These are phyloP conservation scores for Apiotrichum domesticum DNA, from an alignment of 1,284 basidiomycete genomes.

Conservation along the genomic window DNA sequence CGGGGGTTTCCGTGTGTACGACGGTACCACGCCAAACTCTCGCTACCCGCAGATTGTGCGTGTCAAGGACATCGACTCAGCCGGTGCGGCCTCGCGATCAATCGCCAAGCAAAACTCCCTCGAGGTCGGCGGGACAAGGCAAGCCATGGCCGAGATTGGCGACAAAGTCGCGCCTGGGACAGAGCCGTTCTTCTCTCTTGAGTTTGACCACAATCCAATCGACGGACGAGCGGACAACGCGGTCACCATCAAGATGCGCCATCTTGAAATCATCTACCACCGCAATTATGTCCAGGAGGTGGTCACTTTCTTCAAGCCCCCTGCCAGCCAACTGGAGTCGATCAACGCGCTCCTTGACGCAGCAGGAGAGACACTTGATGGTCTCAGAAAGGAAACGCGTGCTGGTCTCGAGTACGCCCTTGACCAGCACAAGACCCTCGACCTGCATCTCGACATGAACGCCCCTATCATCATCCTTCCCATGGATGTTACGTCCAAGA, in stretches of 20 bases:
- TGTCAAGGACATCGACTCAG: constrained; percentile 59
- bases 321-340: constrained; percentile 90
- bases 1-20: constrained; percentile 82
- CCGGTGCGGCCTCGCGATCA: constrained; percentile 11
- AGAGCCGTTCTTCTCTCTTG: constrained; percentile 86
- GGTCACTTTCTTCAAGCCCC: constrained; percentile 88
- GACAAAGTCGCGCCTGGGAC: constrained; percentile 24
- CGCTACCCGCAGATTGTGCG: constrained; percentile 89
- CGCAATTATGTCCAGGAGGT: constrained; percentile 89
- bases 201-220: constrained; percentile 88
- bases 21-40: constrained; percentile 76
- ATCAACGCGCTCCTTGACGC: constrained; percentile 83
- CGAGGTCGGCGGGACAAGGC: constrained; percentile 29
- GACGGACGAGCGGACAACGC: constrained; percentile 91
- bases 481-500: constrained; percentile 72
- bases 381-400: constrained; percentile 88
- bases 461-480: constrained; percentile 97
- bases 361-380: constrained; percentile 91
- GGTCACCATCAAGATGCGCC: constrained; percentile 82
- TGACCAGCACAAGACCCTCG: constrained; percentile 62
- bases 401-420: constrained; percentile 92
- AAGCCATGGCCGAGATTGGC: constrained; percentile 36
- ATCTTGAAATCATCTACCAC: constrained; percentile 98
- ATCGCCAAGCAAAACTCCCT: constrained; percentile 20
- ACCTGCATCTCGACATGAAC: constrained; percentile 92